Conservation (phyloP, 2,329 filamentous ascomycete genomes). For the Escovopsis sp. region DNA sequence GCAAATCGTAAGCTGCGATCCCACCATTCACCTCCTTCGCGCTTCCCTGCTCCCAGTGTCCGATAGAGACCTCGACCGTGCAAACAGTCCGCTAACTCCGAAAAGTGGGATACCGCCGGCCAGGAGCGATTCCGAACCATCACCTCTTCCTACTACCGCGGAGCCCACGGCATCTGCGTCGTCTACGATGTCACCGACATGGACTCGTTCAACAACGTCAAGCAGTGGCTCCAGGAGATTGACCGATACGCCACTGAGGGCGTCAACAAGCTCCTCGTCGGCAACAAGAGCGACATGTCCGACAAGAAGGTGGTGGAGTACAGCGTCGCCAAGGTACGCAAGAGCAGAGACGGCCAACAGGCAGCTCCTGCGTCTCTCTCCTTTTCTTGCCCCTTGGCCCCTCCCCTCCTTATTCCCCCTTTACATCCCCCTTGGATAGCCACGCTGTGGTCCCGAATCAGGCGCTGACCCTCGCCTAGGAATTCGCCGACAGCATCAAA, state of each 20-base stretch:
- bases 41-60: background rate
- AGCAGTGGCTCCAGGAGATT: conserved; percentile 99
- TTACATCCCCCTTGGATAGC: no score
- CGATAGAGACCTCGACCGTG: background rate
- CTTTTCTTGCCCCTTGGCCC: conserved; percentile 1
- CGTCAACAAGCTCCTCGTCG: conserved; percentile 97
- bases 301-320: conserved; percentile 99
- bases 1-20: conserved; percentile 69
- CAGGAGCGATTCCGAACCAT: conserved; percentile 99
- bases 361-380: no score
- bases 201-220: conserved; percentile 99
- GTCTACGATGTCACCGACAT: conserved; percentile 99
- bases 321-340: conserved; percentile 87
- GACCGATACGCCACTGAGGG: conserved; percentile 98
- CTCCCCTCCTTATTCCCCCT: no score
- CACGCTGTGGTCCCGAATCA: conserved; percentile 1
- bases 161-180: conserved; percentile 97
- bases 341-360: background rate
- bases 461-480: conserved; percentile 36
- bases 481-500: conserved; percentile 95
- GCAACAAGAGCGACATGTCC: conserved; percentile 99
- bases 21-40: background rate
- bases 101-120: conserved; percentile 94
- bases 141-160: conserved; percentile 98
- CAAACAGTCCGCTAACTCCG: background rate